Conservation (phyloP, 176 grass and related monocot species). For the Cenchrus fungigraminus region DNA sequence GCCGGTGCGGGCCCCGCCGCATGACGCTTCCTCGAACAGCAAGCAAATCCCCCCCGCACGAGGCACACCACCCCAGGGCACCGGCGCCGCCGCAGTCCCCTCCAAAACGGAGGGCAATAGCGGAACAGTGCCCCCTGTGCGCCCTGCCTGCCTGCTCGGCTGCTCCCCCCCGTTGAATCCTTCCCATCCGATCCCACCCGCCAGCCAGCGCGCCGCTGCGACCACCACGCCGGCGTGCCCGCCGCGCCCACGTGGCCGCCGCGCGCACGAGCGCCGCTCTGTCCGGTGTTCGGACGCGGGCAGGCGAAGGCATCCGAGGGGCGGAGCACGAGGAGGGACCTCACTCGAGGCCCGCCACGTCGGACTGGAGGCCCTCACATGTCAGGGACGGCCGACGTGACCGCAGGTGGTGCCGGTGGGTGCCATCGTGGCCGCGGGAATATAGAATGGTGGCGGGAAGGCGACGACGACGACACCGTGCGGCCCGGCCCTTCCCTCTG, state of each 20-base stretch:
- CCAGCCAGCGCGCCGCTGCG: neutral
- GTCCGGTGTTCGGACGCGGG: constrained; percentile 8
- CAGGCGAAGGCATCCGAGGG: constrained; percentile 61
- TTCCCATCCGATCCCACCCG: neutral
- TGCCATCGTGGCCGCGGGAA: constrained; percentile 13
- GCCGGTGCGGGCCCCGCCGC: neutral
- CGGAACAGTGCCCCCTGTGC: neutral
- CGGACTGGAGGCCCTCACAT: neutral
- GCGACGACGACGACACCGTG: constrained; percentile 30
- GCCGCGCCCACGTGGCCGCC: constrained; percentile 24
- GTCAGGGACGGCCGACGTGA: neutral
- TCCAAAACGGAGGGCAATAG: constrained; percentile 37
- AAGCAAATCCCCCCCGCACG: neutral
- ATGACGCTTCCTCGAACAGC: neutral
- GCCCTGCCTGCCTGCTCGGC: neutral
- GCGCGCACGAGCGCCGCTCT: neutral
- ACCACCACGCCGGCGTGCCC: neutral
- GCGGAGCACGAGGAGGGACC: constrained; percentile 55
- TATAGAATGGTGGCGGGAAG: constrained; percentile 30
- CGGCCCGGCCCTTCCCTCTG: neutral
- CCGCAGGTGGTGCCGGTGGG: neutral
- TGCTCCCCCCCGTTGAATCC: neutral
- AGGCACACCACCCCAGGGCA: neutral
- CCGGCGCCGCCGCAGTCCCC: neutral
- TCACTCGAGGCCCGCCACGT: constrained; percentile 46